Evolutionary conservation across 202 grass and related monocot genomes (phyloP).

Genomic region (Digitaria exilis): DNA sequence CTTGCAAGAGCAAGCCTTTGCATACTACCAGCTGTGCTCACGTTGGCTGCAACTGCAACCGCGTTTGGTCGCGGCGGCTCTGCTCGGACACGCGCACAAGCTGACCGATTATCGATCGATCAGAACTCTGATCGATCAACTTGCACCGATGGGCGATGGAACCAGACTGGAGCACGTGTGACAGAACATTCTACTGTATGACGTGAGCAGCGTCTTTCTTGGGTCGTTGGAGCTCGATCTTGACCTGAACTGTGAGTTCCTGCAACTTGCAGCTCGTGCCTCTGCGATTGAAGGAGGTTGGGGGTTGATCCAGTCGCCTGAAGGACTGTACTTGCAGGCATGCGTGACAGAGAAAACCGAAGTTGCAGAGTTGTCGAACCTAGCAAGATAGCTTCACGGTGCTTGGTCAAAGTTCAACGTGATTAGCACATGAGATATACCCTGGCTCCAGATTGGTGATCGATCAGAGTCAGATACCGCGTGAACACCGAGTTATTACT

Average conservation of each 20-base stretch:
- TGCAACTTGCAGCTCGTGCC: too few relatives aligned
- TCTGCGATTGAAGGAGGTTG: too few relatives aligned
- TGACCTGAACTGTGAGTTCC: neutral
- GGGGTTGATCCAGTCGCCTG: neutral
- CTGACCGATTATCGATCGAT: neutral
- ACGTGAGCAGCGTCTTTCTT: neutral
- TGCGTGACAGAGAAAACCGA: neutral
- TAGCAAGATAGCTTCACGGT: neutral
- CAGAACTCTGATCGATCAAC: neutral
- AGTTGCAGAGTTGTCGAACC: neutral
- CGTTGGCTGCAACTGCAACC: slow-evolving; percentile 1
- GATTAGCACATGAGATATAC: neutral
- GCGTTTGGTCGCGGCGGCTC: neutral
- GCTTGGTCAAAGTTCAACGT: neutral
- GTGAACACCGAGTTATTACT: neutral
- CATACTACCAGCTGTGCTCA: slow-evolving; percentile 12
- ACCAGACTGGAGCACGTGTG: neutral
- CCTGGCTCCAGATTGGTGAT: neutral
- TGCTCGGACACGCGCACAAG: neutral
- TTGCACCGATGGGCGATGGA: neutral
- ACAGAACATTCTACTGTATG: neutral
- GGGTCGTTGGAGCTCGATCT: neutral
- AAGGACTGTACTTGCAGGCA: neutral
- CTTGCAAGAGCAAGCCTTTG: neutral
- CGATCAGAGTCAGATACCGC: neutral